Percentiles rank a stretch among this genome's conserved stretches.
Evolutionary conservation across 2,329 filamentous ascomycete genomes (phyloP).

Genomic region (Colletotrichum lupini): DNA sequence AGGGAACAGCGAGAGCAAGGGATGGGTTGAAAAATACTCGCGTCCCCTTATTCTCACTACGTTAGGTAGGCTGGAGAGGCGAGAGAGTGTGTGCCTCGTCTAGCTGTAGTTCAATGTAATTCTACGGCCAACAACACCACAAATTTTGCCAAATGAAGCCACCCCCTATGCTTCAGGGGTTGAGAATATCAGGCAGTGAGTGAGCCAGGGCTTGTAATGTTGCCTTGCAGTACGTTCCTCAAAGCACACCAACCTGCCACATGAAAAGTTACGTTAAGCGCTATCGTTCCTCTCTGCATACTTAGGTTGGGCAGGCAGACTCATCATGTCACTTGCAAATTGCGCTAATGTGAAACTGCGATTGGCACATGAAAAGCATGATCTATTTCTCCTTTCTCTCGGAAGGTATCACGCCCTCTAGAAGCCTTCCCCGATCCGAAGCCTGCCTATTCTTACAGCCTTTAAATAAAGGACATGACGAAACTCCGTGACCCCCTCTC

Average conservation of each 20-base stretch:
- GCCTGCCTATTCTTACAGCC: slow-evolving; percentile 41
- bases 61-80: slow-evolving; percentile 1
- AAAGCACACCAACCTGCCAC: background rate
- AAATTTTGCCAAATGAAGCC: background rate
- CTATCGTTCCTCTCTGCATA: too few relatives aligned
- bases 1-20: background rate
- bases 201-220: too few relatives aligned
- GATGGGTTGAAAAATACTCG: background rate
- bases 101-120: slow-evolving; percentile 20
- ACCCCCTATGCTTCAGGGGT: too few relatives aligned
- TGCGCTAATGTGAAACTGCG: background rate
- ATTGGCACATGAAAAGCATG: slow-evolving; percentile 21
- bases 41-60: background rate
- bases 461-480: slow-evolving; percentile 28
- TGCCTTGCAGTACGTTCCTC: too few relatives aligned
- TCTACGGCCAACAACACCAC: background rate
- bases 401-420: slow-evolving; percentile 33
- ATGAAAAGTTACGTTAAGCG: background rate
- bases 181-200: too few relatives aligned
- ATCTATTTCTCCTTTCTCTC: slow-evolving; percentile 35
- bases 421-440: slow-evolving; percentile 29
- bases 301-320: too few relatives aligned
- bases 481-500: slow-evolving; percentile 19
- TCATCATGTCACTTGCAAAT: background rate
- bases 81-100: background rate